A percentile compares a stretch with the other conserved stretches of the same genome.
phyloP scores from a whole-genome alignment of 345 rosid species.

The Hibiscus syriacus region DNA sequence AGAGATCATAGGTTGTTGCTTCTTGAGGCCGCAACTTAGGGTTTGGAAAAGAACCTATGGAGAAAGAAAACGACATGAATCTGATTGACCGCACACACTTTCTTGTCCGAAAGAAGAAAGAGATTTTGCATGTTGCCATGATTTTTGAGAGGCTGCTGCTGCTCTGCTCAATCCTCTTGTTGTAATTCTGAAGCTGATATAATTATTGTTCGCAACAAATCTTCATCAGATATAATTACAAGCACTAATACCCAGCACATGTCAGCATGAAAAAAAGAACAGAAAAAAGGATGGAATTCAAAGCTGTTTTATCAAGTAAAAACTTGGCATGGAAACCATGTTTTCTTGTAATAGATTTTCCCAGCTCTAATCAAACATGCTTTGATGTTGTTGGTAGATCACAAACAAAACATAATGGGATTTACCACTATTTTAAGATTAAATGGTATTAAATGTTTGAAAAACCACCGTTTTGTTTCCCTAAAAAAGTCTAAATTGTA shows the following conservation, averaged over 20 bases:
- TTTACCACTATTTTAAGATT: constrained; percentile 6
- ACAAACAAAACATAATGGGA: constrained; percentile 20
- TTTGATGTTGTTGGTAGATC: constrained; percentile 26
- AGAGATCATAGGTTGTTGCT: constrained; percentile 28
- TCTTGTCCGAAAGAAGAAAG: not conserved
- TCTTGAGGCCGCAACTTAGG: constrained; percentile 51
- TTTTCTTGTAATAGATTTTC: constrained; percentile 4
- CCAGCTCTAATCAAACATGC: constrained; percentile 20
- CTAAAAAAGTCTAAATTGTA: constrained; percentile 10
- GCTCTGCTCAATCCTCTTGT: not conserved
- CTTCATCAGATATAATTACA: constrained; percentile 29
- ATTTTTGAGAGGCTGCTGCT: not conserved
- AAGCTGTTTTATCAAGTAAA: constrained; percentile 12
- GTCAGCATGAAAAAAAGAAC: constrained; percentile 26
- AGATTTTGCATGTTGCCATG: not conserved
- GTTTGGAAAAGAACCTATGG: constrained; percentile 14
- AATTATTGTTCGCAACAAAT: constrained; percentile 23
- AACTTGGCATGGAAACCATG: not conserved
- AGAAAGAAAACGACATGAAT: not conserved
- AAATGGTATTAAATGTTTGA: not conserved
- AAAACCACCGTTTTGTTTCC: constrained; percentile 31
- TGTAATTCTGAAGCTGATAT: constrained; percentile 14
- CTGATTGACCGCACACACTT: constrained; percentile 23
- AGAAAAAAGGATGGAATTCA: constrained; percentile 19
- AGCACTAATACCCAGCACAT: constrained; percentile 40